A percentile compares a stretch with the other conserved stretches of the same genome.
phyloP scores from a whole-genome alignment of 148 eudicot species.

The Camellia lanceoleosa region DNA sequence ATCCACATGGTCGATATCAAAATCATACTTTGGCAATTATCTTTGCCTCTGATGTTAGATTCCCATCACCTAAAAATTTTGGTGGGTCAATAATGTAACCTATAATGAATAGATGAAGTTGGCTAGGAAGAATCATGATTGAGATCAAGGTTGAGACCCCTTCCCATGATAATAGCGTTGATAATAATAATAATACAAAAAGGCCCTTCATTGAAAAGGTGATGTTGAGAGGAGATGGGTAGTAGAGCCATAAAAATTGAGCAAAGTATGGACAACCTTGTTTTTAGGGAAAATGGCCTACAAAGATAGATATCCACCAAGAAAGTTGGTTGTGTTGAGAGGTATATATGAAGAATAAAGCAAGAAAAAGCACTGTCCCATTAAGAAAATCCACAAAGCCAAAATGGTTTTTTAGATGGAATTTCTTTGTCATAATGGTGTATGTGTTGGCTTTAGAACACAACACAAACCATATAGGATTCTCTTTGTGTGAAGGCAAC shows the following conservation, averaged over 20 bases:
- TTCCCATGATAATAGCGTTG: not conserved
- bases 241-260: constrained; percentile 3
- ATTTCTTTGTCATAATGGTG: constrained; percentile 4
- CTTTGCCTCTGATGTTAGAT: not conserved
- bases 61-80: no score
- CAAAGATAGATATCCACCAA: constrained; percentile 14
- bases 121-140: constrained; percentile 6
- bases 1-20: not conserved
- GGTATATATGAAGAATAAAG: constrained; percentile 3
- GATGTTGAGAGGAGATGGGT: constrained; percentile 9
- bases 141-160: not conserved
- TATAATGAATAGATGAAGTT: not conserved
- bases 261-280: constrained; percentile 6
- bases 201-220: not conserved
- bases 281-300: constrained; percentile 16
- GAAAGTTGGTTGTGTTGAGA: constrained; percentile 13
- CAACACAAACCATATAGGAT: not conserved
- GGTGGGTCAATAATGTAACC: constrained; percentile 1
- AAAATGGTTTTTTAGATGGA: constrained; percentile 6
- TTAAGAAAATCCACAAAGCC: constrained; percentile 2
- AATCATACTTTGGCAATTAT: not conserved
- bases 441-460: not conserved
- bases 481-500: not conserved
- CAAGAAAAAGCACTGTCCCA: constrained; percentile 11
- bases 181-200: not conserved